Percentiles rank a stretch among this genome's conserved stretches.
Evolutionary conservation across 1,284 basidiomycete genomes (phyloP).

Genomic region (Heliocybe sulcata): DNA sequence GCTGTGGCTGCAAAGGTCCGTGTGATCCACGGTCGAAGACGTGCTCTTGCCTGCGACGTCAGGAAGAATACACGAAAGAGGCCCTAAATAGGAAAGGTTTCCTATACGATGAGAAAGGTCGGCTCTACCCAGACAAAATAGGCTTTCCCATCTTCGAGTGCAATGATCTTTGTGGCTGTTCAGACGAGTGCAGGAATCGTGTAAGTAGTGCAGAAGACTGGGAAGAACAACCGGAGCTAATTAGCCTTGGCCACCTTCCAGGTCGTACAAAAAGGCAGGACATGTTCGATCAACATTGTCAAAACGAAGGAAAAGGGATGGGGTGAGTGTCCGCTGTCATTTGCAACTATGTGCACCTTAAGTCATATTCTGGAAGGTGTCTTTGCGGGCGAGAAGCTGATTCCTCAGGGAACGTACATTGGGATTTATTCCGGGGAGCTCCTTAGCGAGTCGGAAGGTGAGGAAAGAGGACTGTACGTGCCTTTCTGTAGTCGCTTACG

Average conservation of each 20-base stretch:
- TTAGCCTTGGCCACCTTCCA: slow-evolving; percentile 20
- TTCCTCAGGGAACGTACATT: slow-evolving; percentile 66
- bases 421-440: slow-evolving; percentile 86
- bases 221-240: background rate
- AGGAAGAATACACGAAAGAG: slow-evolving; percentile 32
- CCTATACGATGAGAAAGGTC: slow-evolving; percentile 55
- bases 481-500: slow-evolving; percentile 2
- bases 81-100: slow-evolving; percentile 39
- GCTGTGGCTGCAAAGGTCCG: slow-evolving; percentile 68
- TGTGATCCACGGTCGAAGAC: slow-evolving; percentile 65
- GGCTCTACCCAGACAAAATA: slow-evolving; percentile 31
- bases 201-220: slow-evolving; percentile 33
- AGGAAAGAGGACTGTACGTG: slow-evolving; percentile 60
- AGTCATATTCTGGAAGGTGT: slow-evolving; percentile 39
- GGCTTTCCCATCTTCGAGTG: slow-evolving; percentile 82
- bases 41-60: slow-evolving; percentile 62
- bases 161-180: slow-evolving; percentile 76
- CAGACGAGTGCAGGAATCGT: slow-evolving; percentile 74
- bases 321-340: slow-evolving; percentile 42
- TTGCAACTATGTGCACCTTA: background rate
- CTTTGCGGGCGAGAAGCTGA: slow-evolving; percentile 55
- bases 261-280: slow-evolving; percentile 81
- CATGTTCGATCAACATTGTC: slow-evolving; percentile 50
- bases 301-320: slow-evolving; percentile 76
- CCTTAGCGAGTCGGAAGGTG: slow-evolving; percentile 58